Percentiles rank a stretch among this genome's conserved stretches.
These are phyloP conservation scores for Torrubiella hemipterigena DNA, from an alignment of 2,329 filamentous ascomycete species.

Conservation along the genomic window DNA sequence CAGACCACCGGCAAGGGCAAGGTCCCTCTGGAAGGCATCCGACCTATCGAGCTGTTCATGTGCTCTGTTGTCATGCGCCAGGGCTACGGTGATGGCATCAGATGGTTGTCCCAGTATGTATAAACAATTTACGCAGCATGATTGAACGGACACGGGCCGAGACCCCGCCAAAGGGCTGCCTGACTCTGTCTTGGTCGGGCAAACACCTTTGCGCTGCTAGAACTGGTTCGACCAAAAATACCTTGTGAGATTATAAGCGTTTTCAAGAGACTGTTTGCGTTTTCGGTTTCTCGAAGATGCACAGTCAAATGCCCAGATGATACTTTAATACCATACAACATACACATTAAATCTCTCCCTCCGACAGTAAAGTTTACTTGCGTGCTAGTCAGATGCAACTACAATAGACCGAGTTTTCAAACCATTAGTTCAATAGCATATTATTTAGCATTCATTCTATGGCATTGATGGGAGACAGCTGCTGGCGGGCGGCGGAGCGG, in stretches of 20 bases:
- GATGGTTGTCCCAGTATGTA: constrained; percentile 88
- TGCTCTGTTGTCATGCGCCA: constrained; percentile 98
- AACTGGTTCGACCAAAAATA: no score
- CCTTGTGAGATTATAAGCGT: constrained; percentile 14
- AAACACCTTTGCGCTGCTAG: no score
- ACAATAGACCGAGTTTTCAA: no score
- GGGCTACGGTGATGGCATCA: constrained; percentile 83
- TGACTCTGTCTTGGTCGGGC: no score
- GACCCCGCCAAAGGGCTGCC: no score
- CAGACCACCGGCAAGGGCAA: constrained; percentile 96
- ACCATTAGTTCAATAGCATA: no score
- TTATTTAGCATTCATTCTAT: no score
- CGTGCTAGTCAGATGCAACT: no score
- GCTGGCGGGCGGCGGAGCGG: no score
- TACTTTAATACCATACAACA: constrained; percentile 5
- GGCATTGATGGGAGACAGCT: no score
- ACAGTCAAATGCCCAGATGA: constrained; percentile 17
- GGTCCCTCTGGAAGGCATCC: constrained; percentile 80
- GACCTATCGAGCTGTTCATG: constrained; percentile 97
- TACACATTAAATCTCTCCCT: no score
- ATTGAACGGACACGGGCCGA: not conserved
- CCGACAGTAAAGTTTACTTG: no score
- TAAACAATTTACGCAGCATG: constrained; percentile 30
- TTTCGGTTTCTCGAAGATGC: constrained; percentile 22
- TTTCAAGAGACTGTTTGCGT: constrained; percentile 19